Conservation (phyloP, 768 basidiomycete species). For the Hypsizygus marmoreus region DNA sequence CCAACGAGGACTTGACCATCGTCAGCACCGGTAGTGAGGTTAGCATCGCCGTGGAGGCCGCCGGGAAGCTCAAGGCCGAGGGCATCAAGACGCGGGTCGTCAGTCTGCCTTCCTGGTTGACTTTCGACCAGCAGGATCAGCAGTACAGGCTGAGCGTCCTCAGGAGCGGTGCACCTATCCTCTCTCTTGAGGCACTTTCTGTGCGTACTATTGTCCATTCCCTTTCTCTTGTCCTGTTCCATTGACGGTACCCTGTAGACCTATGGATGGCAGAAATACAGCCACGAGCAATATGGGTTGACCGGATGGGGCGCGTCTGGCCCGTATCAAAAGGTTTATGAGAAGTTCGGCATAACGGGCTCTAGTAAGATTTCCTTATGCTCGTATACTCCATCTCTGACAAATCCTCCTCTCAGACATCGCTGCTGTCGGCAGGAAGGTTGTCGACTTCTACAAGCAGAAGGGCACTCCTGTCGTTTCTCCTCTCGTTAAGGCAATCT, state of each 20-base stretch:
- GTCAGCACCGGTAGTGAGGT: conserved; percentile 92
- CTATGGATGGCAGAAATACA: conserved; percentile 86
- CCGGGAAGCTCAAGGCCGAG: conserved; percentile 71
- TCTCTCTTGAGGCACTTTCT: conserved; percentile 84
- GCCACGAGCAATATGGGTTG: conserved; percentile 86
- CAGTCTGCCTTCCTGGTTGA: conserved; percentile 87
- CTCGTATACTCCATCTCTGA: background rate
- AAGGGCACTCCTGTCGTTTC: conserved; percentile 71
- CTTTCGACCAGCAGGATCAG: conserved; percentile 80
- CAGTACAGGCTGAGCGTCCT: conserved; percentile 84
- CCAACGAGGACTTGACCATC: conserved; percentile 82
- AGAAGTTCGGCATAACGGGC: conserved; percentile 85
- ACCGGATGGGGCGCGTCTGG: conserved; percentile 85
- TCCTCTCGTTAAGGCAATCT: conserved; percentile 75
- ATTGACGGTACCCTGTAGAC: conserved; percentile 40
- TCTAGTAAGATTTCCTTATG: conserved; percentile 48
- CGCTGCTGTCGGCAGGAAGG: conserved; percentile 81
- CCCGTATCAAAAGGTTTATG: conserved; percentile 88
- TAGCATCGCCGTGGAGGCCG: conserved; percentile 83
- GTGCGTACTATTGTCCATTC: conserved; percentile 24
- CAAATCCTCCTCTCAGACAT: conserved; percentile 54
- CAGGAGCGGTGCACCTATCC: conserved; percentile 85
- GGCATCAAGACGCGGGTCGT: conserved; percentile 84
- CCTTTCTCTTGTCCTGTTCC: conserved; percentile 7
- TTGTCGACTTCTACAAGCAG: conserved; percentile 84